Evolutionary conservation across 805 yeast species (phyloP).

Genomic region (Kazachstania viticola): DNA sequence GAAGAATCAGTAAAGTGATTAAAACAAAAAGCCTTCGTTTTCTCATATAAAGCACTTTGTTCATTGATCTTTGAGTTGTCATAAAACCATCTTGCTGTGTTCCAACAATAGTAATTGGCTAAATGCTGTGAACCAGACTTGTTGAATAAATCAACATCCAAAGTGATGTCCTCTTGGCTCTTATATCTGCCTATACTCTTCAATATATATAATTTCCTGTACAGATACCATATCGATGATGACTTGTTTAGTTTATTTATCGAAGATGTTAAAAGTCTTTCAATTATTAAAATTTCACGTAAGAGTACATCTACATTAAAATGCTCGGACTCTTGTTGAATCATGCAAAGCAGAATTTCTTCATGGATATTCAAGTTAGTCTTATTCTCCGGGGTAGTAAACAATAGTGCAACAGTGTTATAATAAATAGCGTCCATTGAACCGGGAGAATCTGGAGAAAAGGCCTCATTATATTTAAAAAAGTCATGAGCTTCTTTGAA

Average conservation of each 20-base stretch:
- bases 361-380: constrained; percentile 25
- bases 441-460: too few relatives aligned
- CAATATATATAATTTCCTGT: constrained; percentile 21
- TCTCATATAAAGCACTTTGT: constrained; percentile 3
- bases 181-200: too few relatives aligned
- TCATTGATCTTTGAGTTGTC: constrained; percentile 11
- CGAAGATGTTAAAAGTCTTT: constrained; percentile 24
- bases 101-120: constrained; percentile 33
- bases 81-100: constrained; percentile 25
- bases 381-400: constrained; percentile 29
- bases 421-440: constrained; percentile 6
- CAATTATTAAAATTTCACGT: constrained; percentile 9
- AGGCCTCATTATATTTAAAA: constrained; percentile 3
- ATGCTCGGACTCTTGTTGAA: too few relatives aligned
- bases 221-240: constrained; percentile 28
- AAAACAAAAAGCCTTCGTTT: constrained; percentile 19
- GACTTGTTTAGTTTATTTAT: constrained; percentile 29
- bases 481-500: constrained; percentile 25
- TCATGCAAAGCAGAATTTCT: constrained; percentile 13
- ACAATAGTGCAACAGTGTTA: constrained; percentile 25
- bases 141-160: constrained; percentile 5
- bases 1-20: constrained; percentile 23
- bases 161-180: not conserved
- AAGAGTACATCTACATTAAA: constrained; percentile 7
- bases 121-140: constrained; percentile 25